Conservation (phyloP, 345 rosid genomes). For the Euclidium syriacum region DNA sequence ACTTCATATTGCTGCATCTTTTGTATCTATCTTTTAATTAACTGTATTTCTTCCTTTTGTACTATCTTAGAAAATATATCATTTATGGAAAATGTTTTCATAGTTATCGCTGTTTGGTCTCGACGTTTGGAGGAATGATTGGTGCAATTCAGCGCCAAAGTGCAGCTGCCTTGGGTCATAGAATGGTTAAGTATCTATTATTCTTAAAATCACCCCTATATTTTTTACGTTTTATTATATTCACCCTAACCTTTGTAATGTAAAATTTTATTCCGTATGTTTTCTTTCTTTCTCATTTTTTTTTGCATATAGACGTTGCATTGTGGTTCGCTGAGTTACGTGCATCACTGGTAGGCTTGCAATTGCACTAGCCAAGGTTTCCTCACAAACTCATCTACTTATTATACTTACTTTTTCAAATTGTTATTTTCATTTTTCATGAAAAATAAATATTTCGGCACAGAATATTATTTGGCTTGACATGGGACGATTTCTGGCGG, state of each 20-base stretch:
- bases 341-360: constrained; percentile 46
- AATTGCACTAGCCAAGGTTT: constrained; percentile 44
- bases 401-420: not conserved
- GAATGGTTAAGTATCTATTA: constrained; percentile 26
- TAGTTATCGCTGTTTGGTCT: constrained; percentile 52
- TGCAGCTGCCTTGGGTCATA: constrained; percentile 43
- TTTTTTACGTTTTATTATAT: not conserved
- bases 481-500: constrained; percentile 37
- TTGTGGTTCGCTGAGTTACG: constrained; percentile 36
- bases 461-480: constrained; percentile 32
- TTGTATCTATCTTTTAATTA: no score
- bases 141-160: constrained; percentile 48
- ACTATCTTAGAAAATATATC: not conserved
- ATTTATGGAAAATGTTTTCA: not conserved
- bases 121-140: constrained; percentile 52
- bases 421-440: no score
- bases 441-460: no score
- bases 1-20: no score
- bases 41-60: no score
- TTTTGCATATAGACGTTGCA: constrained; percentile 32
- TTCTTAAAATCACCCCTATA: not conserved
- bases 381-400: not conserved
- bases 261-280: not conserved
- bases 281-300: not conserved
- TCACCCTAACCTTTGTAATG: not conserved